Percentiles rank a stretch among this genome's conserved stretches.
phyloP scores from a whole-genome alignment of 2,329 filamentous ascomycete species.

The Penicillium sp. region DNA sequence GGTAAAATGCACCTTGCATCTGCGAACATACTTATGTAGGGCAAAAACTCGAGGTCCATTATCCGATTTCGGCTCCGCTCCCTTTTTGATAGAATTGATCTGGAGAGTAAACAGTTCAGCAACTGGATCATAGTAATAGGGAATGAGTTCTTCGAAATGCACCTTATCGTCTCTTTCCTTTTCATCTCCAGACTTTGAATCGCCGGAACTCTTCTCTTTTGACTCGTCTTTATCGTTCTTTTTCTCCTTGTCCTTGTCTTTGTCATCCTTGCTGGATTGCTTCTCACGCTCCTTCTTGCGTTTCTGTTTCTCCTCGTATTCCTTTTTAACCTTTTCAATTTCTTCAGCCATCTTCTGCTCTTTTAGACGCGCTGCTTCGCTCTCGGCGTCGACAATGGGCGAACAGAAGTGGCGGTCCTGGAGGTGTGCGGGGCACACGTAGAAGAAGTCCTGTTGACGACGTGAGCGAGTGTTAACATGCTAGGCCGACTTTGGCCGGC shows the following conservation, averaged over 20 bases:
- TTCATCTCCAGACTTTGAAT: constrained; percentile 40
- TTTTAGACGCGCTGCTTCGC: constrained; percentile 44
- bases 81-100: constrained; percentile 50
- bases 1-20: not conserved
- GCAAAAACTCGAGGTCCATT: constrained; percentile 79
- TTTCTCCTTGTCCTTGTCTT: constrained; percentile 50
- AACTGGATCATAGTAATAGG: constrained; percentile 1
- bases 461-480: not conserved
- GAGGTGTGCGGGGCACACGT: constrained; percentile 79
- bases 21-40: constrained; percentile 67
- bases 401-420: constrained; percentile 80
- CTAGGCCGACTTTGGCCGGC: not conserved
- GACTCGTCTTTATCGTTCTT: constrained; percentile 44
- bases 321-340: constrained; percentile 50
- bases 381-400: constrained; percentile 50
- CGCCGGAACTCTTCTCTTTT: constrained; percentile 43
- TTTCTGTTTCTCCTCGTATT: constrained; percentile 75
- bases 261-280: constrained; percentile 50
- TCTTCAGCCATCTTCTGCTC: constrained; percentile 47
- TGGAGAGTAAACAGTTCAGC: constrained; percentile 5
- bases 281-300: constrained; percentile 64
- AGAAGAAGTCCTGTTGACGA: constrained; percentile 75
- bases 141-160: constrained; percentile 7
- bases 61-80: constrained; percentile 49
- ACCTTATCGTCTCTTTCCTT: constrained; percentile 59